phyloP scores from a whole-genome alignment of 2,329 filamentous ascomycete genomes.

The Amauroascus niger region DNA sequence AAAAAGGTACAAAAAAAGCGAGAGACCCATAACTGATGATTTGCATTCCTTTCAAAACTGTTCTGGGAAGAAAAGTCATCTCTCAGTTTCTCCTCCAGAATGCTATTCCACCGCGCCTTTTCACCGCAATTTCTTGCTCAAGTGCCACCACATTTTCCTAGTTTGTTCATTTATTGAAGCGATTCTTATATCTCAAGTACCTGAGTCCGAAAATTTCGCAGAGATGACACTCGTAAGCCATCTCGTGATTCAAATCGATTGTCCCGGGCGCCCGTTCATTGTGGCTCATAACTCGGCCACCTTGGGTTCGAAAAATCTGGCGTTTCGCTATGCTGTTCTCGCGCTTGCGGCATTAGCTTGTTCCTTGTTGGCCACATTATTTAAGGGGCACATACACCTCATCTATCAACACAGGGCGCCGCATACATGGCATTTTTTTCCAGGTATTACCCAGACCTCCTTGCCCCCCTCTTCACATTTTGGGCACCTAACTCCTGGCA shows the following conservation, averaged over 20 bases:
- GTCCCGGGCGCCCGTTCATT: not conserved
- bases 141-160: too few species aligned
- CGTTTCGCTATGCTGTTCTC: not conserved
- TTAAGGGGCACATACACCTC: not conserved
- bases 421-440: slow-evolving; percentile 39
- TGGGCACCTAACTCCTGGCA: slow-evolving; percentile 39
- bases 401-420: slow-evolving; percentile 20
- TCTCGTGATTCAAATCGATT: not conserved
- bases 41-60: not conserved
- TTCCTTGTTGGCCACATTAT: not conserved
- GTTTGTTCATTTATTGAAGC: too few species aligned
- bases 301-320: not conserved
- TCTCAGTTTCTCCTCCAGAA: not conserved
- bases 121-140: not conserved
- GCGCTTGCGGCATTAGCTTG: not conserved
- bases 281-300: not conserved
- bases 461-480: slow-evolving; percentile 29
- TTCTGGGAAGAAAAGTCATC: not conserved
- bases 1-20: not conserved
- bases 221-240: not conserved
- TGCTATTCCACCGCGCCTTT: not conserved
- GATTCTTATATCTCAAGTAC: not conserved
- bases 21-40: not conserved
- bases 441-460: slow-evolving; percentile 39
- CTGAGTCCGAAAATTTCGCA: not conserved